phyloP scores from a whole-genome alignment of 371 early-diverging fungal genomes.

The Phascolomyces articulosus region DNA sequence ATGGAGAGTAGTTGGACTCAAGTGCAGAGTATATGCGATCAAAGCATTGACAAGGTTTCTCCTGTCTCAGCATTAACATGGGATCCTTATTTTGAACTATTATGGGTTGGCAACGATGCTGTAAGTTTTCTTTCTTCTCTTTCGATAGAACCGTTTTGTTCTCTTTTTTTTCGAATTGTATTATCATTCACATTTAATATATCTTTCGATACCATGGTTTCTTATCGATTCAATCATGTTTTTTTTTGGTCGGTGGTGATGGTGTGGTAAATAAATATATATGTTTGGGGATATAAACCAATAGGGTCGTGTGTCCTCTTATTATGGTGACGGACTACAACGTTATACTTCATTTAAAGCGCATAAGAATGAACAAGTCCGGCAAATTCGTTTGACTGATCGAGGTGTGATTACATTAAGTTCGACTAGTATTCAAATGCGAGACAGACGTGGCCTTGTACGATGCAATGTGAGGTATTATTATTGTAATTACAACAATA shows the following conservation, averaged over 20 bases:
- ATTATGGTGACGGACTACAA: slow-evolving; percentile 59
- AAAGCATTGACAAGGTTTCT: slow-evolving; percentile 43
- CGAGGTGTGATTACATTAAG: slow-evolving; percentile 72
- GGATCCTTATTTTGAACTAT: slow-evolving; percentile 79
- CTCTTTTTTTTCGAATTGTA: slow-evolving; percentile 58
- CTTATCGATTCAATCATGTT: slow-evolving; percentile 5
- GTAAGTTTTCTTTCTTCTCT: slow-evolving; percentile 48
- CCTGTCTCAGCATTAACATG: slow-evolving; percentile 64
- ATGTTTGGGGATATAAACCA: slow-evolving; percentile 3
- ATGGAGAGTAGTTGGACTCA: slow-evolving; percentile 55
- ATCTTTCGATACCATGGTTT: too few relatives aligned
- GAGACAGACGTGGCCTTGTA: slow-evolving; percentile 70
- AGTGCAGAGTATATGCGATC: slow-evolving; percentile 50
- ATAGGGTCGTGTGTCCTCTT: slow-evolving; percentile 66
- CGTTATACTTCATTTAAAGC: slow-evolving; percentile 73
- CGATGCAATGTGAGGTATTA: slow-evolving; percentile 70
- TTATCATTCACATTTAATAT: too few relatives aligned
- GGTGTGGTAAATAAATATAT: neutral
- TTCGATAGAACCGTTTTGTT: slow-evolving; percentile 5
- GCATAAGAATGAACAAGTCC: slow-evolving; percentile 65
- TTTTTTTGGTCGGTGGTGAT: too few relatives aligned
- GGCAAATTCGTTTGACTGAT: slow-evolving; percentile 69
- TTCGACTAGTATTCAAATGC: slow-evolving; percentile 67
- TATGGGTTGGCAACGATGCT: slow-evolving; percentile 80
- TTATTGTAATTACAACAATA: too few relatives aligned